Percentiles rank a stretch among this genome's conserved stretches.
These are phyloP conservation scores for Nemania diffusa DNA, from an alignment of 2,329 filamentous ascomycete genomes.

Conservation along the genomic window DNA sequence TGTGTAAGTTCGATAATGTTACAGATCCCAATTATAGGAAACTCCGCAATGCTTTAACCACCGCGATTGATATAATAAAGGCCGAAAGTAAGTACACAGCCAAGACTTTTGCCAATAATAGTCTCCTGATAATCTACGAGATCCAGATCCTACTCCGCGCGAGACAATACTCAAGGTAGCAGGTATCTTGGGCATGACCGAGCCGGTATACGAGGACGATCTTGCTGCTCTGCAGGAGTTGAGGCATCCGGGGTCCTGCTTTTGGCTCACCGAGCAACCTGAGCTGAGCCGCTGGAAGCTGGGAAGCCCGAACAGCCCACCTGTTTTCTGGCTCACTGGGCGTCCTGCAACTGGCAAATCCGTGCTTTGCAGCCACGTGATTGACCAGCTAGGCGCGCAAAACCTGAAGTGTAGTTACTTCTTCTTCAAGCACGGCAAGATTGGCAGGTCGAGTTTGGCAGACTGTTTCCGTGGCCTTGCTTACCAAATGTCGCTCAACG, in stretches of 20 bases:
- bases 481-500: constrained; percentile 47
- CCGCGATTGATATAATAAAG: constrained; percentile 45
- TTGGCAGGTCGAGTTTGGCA: constrained; percentile 40
- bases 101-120: constrained; percentile 20
- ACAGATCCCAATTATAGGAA: constrained; percentile 49
- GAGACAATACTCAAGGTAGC: constrained; percentile 34
- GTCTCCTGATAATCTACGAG: constrained; percentile 25
- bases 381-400: constrained; percentile 43
- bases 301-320: constrained; percentile 22
- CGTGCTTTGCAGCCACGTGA: constrained; percentile 48
- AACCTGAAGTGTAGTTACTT: constrained; percentile 46
- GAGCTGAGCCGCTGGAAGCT: constrained; percentile 43
- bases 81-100: constrained; percentile 19
- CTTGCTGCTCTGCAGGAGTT: constrained; percentile 41
- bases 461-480: constrained; percentile 45
- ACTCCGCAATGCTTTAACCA: constrained; percentile 48
- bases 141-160: constrained; percentile 18
- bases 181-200: constrained; percentile 38
- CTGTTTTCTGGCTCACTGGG: constrained; percentile 49
- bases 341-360: constrained; percentile 52
- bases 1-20: constrained; percentile 51
- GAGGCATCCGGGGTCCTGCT: constrained; percentile 47
- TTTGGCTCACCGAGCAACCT: constrained; percentile 46
- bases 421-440: constrained; percentile 44
- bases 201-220: constrained; percentile 42